These are phyloP conservation scores for Knufia petricola DNA, from an alignment of 2,329 filamentous ascomycete species.

Conservation along the genomic window DNA sequence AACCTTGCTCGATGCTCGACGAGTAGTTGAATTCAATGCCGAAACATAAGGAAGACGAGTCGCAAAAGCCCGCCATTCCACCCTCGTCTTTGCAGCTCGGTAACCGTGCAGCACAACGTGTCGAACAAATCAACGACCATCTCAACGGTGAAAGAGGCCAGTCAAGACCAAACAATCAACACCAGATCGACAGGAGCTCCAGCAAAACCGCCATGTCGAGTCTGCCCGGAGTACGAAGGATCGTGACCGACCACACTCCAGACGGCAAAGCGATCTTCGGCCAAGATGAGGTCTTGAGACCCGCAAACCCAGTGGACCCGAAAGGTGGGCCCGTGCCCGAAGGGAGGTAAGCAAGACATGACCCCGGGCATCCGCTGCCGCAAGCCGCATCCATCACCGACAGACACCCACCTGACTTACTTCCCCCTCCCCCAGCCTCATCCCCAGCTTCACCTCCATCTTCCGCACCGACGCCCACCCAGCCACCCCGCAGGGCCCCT, in stretches of 20 bases:
- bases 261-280: constrained; percentile 25
- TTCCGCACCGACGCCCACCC: constrained; percentile 23
- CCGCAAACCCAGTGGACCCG: constrained; percentile 23
- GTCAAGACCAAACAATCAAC: background rate
- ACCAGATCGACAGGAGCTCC: background rate
- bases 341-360: background rate
- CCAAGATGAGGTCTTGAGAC: constrained; percentile 23
- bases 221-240: background rate
- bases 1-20: too few relatives aligned
- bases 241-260: constrained; percentile 20
- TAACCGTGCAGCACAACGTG: background rate
- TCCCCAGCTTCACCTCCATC: constrained; percentile 24
- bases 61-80: background rate
- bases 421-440: constrained; percentile 7
- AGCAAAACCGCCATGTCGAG: background rate
- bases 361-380: too few relatives aligned
- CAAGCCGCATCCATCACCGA: too few relatives aligned
- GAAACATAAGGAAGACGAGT: too few relatives aligned
- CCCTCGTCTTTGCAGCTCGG: background rate
- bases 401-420: too few relatives aligned
- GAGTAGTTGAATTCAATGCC: too few relatives aligned
- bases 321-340: constrained; percentile 18
- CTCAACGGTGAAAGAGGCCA: background rate
- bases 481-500: constrained; percentile 20
- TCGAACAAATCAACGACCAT: background rate